Percentiles rank a stretch among this genome's conserved stretches.
Conservation (phyloP, 805 yeast genomes). For the Metschnikowia vanudenii region DNA sequence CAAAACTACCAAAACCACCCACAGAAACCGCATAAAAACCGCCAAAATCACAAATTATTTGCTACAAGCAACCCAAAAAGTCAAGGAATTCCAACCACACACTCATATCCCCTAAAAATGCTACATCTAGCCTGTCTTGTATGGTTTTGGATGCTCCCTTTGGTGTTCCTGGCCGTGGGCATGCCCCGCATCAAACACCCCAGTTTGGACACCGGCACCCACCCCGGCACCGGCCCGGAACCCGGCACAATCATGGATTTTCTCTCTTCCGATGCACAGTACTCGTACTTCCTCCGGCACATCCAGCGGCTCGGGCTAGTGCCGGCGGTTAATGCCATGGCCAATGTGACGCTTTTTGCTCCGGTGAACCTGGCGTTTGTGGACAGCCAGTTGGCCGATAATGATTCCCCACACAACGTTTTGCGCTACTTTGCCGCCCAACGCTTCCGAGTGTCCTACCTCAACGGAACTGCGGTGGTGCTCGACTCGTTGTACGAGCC, state of each 20-base stretch:
- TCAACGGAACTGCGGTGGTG: constrained; percentile 25
- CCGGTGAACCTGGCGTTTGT: constrained; percentile 79
- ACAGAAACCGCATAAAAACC: neutral
- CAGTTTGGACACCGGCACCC: neutral
- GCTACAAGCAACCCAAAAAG: too few relatives aligned
- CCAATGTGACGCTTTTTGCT: constrained; percentile 72
- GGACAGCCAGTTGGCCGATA: constrained; percentile 20
- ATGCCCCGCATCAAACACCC: constrained; percentile 1
- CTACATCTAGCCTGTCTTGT: neutral
- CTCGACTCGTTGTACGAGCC: constrained; percentile 30
- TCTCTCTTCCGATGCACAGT: constrained; percentile 65
- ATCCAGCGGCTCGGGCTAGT: constrained; percentile 63
- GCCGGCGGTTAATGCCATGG: constrained; percentile 56
- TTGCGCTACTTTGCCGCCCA: constrained; percentile 36
- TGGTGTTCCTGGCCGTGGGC: constrained; percentile 14
- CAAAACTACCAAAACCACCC: too few relatives aligned
- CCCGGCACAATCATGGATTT: constrained; percentile 58
- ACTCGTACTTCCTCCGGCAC: constrained; percentile 58
- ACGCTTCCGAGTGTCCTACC: constrained; percentile 31
- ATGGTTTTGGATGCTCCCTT: constrained; percentile 6
- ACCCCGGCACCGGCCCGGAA: neutral
- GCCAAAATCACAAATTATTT: neutral
- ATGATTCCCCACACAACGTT: constrained; percentile 15
- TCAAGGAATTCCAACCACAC: neutral
- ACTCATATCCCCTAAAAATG: too few relatives aligned